Evolutionary conservation across 441 rosid genomes (phyloP), one percentile per base, ranked within the genome.

Genomic region (Gossypium schwendimanii): DNA sequence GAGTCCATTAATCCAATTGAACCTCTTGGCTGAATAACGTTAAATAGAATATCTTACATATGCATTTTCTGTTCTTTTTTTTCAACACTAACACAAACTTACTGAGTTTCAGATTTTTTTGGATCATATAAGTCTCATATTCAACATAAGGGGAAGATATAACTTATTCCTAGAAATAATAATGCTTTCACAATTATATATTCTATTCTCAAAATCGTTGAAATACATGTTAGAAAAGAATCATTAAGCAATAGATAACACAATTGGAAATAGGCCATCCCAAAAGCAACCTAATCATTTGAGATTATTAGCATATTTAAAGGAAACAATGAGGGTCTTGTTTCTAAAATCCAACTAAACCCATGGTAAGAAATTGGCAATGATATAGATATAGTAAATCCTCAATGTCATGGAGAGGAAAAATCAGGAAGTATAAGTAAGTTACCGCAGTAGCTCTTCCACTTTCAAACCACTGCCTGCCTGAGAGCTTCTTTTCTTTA

Each of bases 381-480:
- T 53, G 31, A 49, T 11, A 63, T 64, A 55, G 21, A 69, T 70
- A 55, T 68, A 36, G 69, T 44, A 62, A 8, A 39, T 67, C 44
- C 53, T 33, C 9, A 31, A 24, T 45, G 36, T 26, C 9, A 55
- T 0, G 52, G 59, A 75, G 36, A 57, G 47, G 72, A 21, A 15
- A 44, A 33, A 57, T 47, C 14, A 28, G 69, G 55, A 54, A 47
- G 59, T 57, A 60, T n/a, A 20, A 39, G 44, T 10, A 55, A 59
- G 71, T 60, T 81, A 89, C 88, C 80, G 23, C 39, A 21, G 82
- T 4, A 66, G 87, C 91, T 86, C 84, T 83, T 82, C 97, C 98
- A 78, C 92, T 90, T 79, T 96, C 99, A 77, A 93, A 93, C 97
- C 96, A 93, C 81, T 87, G 97, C 81, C 97, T 89, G 81, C 99